Conservation (phyloP, 768 basidiomycete genomes). For the Bullera alba region DNA sequence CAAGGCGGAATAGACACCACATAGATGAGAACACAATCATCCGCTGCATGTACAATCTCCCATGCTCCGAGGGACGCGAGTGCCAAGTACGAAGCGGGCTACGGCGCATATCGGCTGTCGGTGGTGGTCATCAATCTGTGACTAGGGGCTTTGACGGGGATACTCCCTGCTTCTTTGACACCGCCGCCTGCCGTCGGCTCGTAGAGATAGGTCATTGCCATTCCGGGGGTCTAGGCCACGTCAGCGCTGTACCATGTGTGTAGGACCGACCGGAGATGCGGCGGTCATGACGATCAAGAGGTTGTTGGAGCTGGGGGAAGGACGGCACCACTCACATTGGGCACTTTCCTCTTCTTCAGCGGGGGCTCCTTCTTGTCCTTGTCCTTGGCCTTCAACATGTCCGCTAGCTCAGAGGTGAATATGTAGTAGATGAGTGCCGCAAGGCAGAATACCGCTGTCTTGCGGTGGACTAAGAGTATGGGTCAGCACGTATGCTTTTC, state of each 20-base stretch:
- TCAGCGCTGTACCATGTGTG: neutral
- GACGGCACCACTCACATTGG: slow-evolving; percentile 16
- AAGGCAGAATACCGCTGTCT: slow-evolving; percentile 21
- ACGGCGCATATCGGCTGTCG: slow-evolving; percentile 35
- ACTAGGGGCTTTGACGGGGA: slow-evolving; percentile 32
- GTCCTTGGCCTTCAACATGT: slow-evolving; percentile 13
- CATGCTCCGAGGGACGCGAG: too few relatives aligned
- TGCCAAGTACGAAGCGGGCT: too few relatives aligned
- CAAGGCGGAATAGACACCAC: neutral
- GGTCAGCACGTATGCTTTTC: neutral
- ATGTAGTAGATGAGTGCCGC: slow-evolving; percentile 29
- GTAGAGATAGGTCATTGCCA: slow-evolving; percentile 40
- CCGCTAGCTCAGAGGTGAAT: slow-evolving; percentile 23
- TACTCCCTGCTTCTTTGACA: slow-evolving; percentile 14
- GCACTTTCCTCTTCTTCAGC: slow-evolving; percentile 22
- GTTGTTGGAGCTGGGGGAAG: neutral
- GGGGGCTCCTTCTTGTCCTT: slow-evolving; percentile 17
- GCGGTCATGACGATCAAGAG: neutral
- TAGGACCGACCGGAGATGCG: neutral
- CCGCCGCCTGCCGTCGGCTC: slow-evolving; percentile 16
- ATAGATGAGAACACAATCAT: too few relatives aligned
- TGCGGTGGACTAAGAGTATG: slow-evolving; percentile 19
- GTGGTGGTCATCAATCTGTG: slow-evolving; percentile 27
- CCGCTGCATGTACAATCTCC: too few relatives aligned
- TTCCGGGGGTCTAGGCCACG: slow-evolving; percentile 26